Evolutionary conservation across 148 eudicot genomes (phyloP).

Genomic region (Polygonum aviculare): DNA sequence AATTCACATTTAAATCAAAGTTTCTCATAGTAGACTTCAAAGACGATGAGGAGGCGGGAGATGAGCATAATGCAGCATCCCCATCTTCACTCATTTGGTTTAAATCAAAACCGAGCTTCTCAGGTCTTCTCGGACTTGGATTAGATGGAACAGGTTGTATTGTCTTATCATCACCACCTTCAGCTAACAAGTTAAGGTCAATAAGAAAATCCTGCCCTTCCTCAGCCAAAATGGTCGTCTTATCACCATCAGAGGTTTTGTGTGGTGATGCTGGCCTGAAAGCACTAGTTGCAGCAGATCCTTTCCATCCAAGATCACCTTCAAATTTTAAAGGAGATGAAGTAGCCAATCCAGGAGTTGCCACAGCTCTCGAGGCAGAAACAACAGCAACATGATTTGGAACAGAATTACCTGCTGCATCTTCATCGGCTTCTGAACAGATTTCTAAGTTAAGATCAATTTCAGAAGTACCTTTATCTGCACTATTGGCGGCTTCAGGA

Average conservation of each 20-base stretch:
- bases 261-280: constrained; percentile 69
- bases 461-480: constrained; percentile 26
- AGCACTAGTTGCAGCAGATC: constrained; percentile 92
- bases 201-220: constrained; percentile 43
- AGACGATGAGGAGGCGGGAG: constrained; percentile 61
- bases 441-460: constrained; percentile 73
- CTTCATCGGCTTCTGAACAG: constrained; percentile 38
- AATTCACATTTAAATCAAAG: constrained; percentile 61
- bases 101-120: constrained; percentile 55
- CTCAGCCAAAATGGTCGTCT: constrained; percentile 23
- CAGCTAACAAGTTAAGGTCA: constrained; percentile 65
- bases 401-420: constrained; percentile 24
- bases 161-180: constrained; percentile 37
- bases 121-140: constrained; percentile 35
- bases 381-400: constrained; percentile 50
- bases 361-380: constrained; percentile 67
- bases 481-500: constrained; percentile 25
- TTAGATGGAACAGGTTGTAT: constrained; percentile 22
- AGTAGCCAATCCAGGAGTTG: constrained; percentile 43
- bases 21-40: constrained; percentile 52
- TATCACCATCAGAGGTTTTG: constrained; percentile 42
- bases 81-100: constrained; percentile 57
- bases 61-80: constrained; percentile 34
- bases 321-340: constrained; percentile 63
- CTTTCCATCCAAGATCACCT: constrained; percentile 89